Base-by-base conservation (phyloP, 2,329 filamentous ascomycete species). In the Didymella pomorum region DNA sequence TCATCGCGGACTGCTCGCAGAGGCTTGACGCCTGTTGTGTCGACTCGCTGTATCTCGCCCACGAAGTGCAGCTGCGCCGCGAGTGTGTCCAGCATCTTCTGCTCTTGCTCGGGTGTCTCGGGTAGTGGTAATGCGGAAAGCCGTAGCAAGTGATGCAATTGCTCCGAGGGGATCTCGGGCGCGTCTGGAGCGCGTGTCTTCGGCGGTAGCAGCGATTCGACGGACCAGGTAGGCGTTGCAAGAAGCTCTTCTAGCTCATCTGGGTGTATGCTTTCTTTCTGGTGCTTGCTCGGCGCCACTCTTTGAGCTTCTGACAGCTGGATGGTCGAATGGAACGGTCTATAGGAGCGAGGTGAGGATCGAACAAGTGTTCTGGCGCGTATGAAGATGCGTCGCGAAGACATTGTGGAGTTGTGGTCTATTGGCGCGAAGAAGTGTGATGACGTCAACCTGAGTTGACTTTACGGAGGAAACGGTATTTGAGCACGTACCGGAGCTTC, bases 51-150 rank as follows among this genome's bases (percentile, higher is more conserved):
- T 20, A 98, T 88, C 62, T 92, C 87, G 61, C 86, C 88, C n/a
- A 98, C 93, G 72, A 99, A 99, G 70, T 90, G 89, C 0, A 99
- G 85, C 73, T 99, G 95, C 29, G 90, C 87, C 51, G 88, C 84
- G 2, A 99, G 83, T 1, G 89, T 93, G 21, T 84, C 73, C 3
- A 96, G 83, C 86, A 97, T 92, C 25, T 82, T 78, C 0, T 80
- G 70, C 74, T 96, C 89, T 67, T 93, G 88, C 50, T 81, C 81
- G 1, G 80, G 64, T 2, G 82, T 82, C 18, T 82, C 78, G 0
- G 94, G 93, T 1, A 84, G 83, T 0, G 94, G 93, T 0, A 99
- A 88, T 14, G 94, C 93, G 4, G 93, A 96, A 37, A 98, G 88
- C 18, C 91, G 90, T 33, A 97, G 88, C 10, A 98, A 87, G 76